Base-by-base conservation (phyloP, 495 filamentous ascomycete genomes). In the Penicillium macrosclerotiorum region DNA sequence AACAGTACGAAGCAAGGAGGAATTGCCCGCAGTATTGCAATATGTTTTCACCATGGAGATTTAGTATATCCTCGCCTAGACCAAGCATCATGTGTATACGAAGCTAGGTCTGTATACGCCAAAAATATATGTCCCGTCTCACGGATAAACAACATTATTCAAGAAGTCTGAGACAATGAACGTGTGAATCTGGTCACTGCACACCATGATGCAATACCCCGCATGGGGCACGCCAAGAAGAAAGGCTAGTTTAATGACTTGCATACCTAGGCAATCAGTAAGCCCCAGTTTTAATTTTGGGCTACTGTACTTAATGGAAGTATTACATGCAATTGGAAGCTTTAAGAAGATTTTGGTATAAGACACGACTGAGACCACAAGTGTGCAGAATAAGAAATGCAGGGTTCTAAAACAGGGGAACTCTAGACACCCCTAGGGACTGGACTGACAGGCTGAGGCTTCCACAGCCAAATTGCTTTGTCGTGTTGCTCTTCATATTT, bases 401-500 rank as follows among this genome's bases (percentile, higher is more conserved):
- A 59, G 27, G 50, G 47, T 22, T 52, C 40, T 49, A 45, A 51
- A 46, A 43, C 37, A 19, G 9, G 14, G 33, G 24, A 46, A 42
- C 46, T 54, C 52, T 54, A 54, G 45, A 60, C 56, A 54, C 27
- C 38, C 35, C 18, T 3, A 38, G 37, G 40, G 42, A 50, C 42
- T 46, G 47, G 53, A 48, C 34, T 19, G 44, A 50, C 45, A 45
- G 48, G 35, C 31, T 50, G 30, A 26, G 42, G 34, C 31, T 33
- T 24, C n/a, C 30, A 33, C 45, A 47, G 36, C 30, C 34, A 38
- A 26, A 38, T 14, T 25, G 11, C 36, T 38, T 38, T 25, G 44
- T 45, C 37, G 56, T 33, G 33, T 52, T n/a, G n/a, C n/a, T 44
- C 52, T 51, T 54, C 51, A 52, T 61, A 60, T 60, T 60, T 57